Conservation (phyloP, 345 rosid genomes). For the Lepidium aucheri region DNA sequence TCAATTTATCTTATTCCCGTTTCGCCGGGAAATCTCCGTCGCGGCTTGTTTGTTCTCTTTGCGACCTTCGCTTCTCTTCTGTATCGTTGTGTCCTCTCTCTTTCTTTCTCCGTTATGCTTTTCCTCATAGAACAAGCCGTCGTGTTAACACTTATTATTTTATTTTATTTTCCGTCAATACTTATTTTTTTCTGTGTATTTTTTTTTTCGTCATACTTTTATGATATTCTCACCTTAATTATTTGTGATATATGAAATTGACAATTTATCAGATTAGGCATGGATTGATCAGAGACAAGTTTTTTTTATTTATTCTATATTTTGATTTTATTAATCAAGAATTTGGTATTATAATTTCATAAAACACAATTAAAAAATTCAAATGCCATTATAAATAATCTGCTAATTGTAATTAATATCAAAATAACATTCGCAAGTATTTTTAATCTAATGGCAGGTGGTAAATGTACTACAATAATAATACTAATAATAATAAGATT, state of each 20-base stretch:
- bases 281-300: too few species aligned
- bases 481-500: too few species aligned
- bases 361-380: too few species aligned
- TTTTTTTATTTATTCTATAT: too few species aligned
- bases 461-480: too few species aligned
- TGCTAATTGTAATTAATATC: too few species aligned
- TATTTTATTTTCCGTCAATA: neutral
- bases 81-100: conserved; percentile 25
- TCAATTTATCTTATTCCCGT: conserved; percentile 19
- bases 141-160: conserved; percentile 17
- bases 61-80: conserved; percentile 27
- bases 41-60: conserved; percentile 16
- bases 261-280: too few species aligned
- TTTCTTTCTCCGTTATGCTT: conserved; percentile 30
- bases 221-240: neutral
- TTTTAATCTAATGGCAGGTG: too few species aligned
- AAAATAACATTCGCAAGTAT: too few species aligned
- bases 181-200: conserved; percentile 4
- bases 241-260: neutral
- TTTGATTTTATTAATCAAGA: too few species aligned
- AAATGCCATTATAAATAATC: too few species aligned
- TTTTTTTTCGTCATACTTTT: neutral
- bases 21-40: conserved; percentile 26
- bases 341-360: too few species aligned
- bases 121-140: conserved; percentile 55